Evolutionary conservation across 2,329 filamentous ascomycete species (phyloP), one percentile per base, ranked within the genome.

Genomic region (Ophiosphaerella herpotricha): DNA sequence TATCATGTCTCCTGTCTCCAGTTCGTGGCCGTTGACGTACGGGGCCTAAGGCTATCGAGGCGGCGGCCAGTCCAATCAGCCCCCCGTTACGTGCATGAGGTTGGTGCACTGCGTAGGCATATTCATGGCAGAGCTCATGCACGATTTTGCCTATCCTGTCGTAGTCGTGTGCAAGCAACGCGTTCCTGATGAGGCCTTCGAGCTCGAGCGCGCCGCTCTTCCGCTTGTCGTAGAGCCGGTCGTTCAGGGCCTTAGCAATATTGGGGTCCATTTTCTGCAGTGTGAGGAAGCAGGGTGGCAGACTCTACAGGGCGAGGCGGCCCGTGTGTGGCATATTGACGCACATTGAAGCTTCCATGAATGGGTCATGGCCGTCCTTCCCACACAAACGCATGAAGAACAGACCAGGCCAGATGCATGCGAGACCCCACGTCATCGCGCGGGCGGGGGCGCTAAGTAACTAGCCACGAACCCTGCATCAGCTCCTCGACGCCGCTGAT

Each of bases 211-310:
- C 94, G 58, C 94, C 94, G 68, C 91, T 87, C 77, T 99, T 99
- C 72, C 95, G 86, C 80, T 95, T 96, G 73, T 99, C 94, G 75
- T 99, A 99, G 71, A 97, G 87, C 84, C 97, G 99, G 78, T 99
- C 94, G 73, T 95, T 96, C 71, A 99, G 82, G 61, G 92, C 84
- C 64, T 93, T 90, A 76, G 95, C 91, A 72, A 97, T 90, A 71
- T 86, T 87, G 68, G 84, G 81, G 79, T 97, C 93, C 92, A 97
- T 97, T 54, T 39, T 68, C 61, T 50, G 51, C 43, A 29, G 39
- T 49, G 39, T 48, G 57, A 39, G 43, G 26, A 39, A 43, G 52
- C 42, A 44, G 42, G 53, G 48, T 42, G 42, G 18, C 18, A 21
- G 18, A 21, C 18, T 60, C 63, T 69, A 69, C 67, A 70, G 66